phyloP scores from a whole-genome alignment of 208 protist genomes.

The Naegleria lovaniensis region DNA sequence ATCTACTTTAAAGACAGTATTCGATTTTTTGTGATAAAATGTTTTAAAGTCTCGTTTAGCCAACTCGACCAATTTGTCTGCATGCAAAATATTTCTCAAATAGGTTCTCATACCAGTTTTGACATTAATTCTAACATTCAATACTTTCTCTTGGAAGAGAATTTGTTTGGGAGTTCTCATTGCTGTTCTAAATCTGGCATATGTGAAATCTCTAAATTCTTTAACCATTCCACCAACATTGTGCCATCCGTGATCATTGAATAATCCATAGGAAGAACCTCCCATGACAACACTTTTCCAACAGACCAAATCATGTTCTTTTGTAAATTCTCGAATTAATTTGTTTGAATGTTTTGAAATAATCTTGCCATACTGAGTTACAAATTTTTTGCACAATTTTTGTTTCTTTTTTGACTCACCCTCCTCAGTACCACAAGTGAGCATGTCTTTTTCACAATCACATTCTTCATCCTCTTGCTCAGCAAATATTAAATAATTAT shows the following conservation, averaged over 20 bases:
- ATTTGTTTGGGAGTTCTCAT: neutral
- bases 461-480: neutral
- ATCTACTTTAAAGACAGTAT: neutral
- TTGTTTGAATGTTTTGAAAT: neutral
- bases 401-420: neutral
- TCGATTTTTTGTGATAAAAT: neutral
- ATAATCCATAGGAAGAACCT: neutral
- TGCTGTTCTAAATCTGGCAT: too few species aligned
- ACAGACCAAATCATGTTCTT: too few species aligned
- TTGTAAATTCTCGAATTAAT: too few species aligned
- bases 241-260: neutral
- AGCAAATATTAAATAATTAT: neutral
- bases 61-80: neutral
- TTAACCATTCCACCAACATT: neutral
- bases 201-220: neutral
- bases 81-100: neutral
- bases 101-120: too few species aligned
- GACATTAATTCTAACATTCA: neutral
- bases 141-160: neutral
- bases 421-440: neutral
- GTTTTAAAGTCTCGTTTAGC: neutral
- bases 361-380: neutral
- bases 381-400: neutral
- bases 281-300: too few species aligned
- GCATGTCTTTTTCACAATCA: neutral